phyloP scores from a whole-genome alignment of 176 grass and related monocot species.

The Aegilops sharonensis region DNA sequence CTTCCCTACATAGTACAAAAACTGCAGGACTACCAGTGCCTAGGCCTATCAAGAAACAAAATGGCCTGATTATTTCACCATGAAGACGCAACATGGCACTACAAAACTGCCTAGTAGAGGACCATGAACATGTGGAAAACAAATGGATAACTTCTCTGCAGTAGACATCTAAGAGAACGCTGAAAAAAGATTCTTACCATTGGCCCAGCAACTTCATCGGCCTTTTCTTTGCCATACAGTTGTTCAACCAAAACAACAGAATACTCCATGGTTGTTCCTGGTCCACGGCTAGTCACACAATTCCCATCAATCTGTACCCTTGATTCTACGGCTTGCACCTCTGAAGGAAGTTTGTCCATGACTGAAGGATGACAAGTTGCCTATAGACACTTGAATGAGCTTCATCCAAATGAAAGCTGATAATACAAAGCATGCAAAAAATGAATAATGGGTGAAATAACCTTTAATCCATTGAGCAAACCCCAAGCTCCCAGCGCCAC shows the following conservation, averaged over 20 bases:
- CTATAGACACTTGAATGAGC: constrained; percentile 28
- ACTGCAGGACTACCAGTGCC: not conserved
- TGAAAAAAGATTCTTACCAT: constrained; percentile 51
- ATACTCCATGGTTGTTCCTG: constrained; percentile 75
- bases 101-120: not conserved
- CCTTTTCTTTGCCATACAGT: constrained; percentile 75
- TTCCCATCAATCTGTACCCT: constrained; percentile 78
- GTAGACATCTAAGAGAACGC: not conserved
- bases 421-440: not conserved
- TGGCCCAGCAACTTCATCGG: constrained; percentile 61
- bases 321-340: constrained; percentile 57
- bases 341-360: constrained; percentile 67
- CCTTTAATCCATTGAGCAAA: constrained; percentile 69
- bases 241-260: constrained; percentile 61
- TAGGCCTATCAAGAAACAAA: not conserved
- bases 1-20: not conserved
- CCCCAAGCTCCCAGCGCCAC: constrained; percentile 73
- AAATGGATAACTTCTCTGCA: not conserved
- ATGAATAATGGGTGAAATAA: not conserved
- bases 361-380: constrained; percentile 76
- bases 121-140: not conserved
- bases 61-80: not conserved
- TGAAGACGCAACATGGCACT: not conserved
- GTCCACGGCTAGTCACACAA: constrained; percentile 61
- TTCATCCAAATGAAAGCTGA: not conserved